These are phyloP conservation scores for Colletotrichum tropicicola DNA, from an alignment of 2,329 filamentous ascomycete genomes.

Conservation along the genomic window DNA sequence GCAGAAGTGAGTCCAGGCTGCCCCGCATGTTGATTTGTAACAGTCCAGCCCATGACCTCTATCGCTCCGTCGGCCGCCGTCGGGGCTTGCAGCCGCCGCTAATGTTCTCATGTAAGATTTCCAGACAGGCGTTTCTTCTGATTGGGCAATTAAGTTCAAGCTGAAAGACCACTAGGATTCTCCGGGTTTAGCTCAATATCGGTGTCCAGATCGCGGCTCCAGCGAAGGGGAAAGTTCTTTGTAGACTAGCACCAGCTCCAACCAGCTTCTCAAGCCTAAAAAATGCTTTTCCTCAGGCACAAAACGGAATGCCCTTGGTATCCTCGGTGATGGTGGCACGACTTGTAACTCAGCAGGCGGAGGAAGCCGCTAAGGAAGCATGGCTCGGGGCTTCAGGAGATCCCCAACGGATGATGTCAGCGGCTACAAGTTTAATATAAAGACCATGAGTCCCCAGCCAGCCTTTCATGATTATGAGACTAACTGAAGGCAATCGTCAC, in stretches of 20 bases:
- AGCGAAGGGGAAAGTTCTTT: too few species aligned
- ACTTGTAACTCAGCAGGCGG: too few species aligned
- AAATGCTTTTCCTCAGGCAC: too few species aligned
- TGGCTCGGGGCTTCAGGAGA: neutral
- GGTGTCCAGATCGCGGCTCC: too few species aligned
- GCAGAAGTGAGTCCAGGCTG: neutral
- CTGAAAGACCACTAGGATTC: too few species aligned
- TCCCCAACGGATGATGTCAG: neutral
- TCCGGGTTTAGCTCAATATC: too few species aligned
- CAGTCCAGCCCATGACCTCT: neutral
- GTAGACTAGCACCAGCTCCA: too few species aligned
- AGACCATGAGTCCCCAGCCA: neutral
- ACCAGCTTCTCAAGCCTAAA: too few species aligned
- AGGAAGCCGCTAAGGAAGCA: neutral
- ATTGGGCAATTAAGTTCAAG: neutral
- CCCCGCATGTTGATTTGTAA: slow-evolving; percentile 2
- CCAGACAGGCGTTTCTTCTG: neutral
- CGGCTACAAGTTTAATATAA: neutral
- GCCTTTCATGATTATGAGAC: neutral
- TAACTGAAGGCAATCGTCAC: neutral
- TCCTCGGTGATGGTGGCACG: too few species aligned
- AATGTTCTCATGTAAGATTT: neutral
- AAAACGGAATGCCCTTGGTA: too few species aligned
- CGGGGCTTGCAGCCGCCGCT: slow-evolving; percentile 8
- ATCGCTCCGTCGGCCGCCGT: neutral